Evolutionary conservation across 2,329 filamentous ascomycete genomes (phyloP), one percentile per base, ranked within the genome.

Genomic region (Colletotrichum australisinense): DNA sequence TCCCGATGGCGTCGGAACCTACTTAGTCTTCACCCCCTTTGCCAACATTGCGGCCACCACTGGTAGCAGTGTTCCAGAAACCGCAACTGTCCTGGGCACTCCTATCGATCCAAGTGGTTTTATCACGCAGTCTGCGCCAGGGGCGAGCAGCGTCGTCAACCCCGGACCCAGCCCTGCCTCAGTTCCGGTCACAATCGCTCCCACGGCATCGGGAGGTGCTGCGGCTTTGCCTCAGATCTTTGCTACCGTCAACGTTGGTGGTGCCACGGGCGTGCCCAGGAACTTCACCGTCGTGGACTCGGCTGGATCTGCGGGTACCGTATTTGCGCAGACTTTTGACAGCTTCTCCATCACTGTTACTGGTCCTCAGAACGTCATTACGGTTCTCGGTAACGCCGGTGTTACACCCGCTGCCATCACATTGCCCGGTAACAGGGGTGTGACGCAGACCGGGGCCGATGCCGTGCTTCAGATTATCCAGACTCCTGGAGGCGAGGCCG

Each of bases 21-120:
- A 73, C 24, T 38, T 73, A 24, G 67, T 73, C 26, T 73, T 70
- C 56, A 73, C 70, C 4, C 70, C 70, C 1, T 71, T 57, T 8
- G 42, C 32, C 11, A 9, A 12, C 4, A 35, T 55, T 5, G 70
- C 57, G 5, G 30, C 60, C 7, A 62, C 67, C 3, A 56, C 67
- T 14, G 70, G 67, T 19, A 28, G 30, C 14, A 46, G 42, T 19
- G 35, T 67, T 22, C 69, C 65, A 3, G 56, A 49, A 11, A 42
- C 69, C 35, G 35, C 60, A 9, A 65, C 59, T 16, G 28, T 73
- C 28, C 16, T 30, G 8, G 67, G 70, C 22, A 57, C 69, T 4
- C 57, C 69, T 7, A n/a, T 59, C 16, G 69, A 72, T 7, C 57
- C 52, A 22, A 72, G 64, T 14, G 64, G 57, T n/a, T 52, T 68